Base-by-base conservation (phyloP, 345 rosid species). In the Cardamine occulta region DNA sequence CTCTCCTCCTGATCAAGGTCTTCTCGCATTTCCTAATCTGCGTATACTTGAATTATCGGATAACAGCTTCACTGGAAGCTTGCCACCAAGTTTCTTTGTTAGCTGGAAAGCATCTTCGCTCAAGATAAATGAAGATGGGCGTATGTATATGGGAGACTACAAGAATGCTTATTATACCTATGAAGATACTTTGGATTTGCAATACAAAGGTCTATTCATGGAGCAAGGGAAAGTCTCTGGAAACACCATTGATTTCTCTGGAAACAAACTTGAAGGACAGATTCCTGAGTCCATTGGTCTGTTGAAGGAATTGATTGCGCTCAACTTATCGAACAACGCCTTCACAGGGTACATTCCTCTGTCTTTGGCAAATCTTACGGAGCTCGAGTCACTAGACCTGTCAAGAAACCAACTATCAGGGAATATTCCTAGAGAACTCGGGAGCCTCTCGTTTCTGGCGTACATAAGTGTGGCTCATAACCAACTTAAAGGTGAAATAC, bases 221-320 rank as follows among this genome's bases (percentile, higher is more conserved):
- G 73, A 68, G 63, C 73, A 68, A 1, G 63, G 39, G 62, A 56
- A 42, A 44, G 54, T 69, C n/a, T 55, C 55, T 8, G 56, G 44
- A 8, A 40, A 15, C 21, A 57, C 64, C 42, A 29, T 69, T 69
- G 64, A 56, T 17, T 56, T 69, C 54, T 68, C 72, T 37, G 63
- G 73, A 26, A 68, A 68, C 39, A 68, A 28, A 17, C 51, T 68
- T 54, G 52, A 68, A 68, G 73, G 73, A 68, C 52, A 54, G 52
- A 68, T 68, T 54, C 73, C 73, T 54, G 73, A 54, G 12, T 68
- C 73, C 26, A 39, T 68, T 53, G 73, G 73, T 55, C 63, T 68
- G 1, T 39, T 68, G 52, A 68, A 54, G 8, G 63, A 6, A 37
- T 2, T 68, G 39, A 68, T 68, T 10, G 73, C 73, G 26, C 73